Conservation (phyloP, 306 rosid genomes). For the Quercus cerris region DNA sequence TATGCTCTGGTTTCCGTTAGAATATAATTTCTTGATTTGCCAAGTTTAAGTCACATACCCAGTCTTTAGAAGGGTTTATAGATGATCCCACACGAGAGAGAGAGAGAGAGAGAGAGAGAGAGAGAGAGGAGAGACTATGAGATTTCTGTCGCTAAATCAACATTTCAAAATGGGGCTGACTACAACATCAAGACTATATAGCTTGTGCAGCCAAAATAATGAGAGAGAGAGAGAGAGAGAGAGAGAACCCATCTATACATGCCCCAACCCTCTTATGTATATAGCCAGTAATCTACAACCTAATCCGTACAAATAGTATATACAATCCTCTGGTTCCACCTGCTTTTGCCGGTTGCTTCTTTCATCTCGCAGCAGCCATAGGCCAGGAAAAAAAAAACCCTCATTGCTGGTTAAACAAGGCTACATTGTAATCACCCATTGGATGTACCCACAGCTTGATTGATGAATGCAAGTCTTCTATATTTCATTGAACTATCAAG, state of each 20-base stretch:
- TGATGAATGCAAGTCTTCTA: background rate
- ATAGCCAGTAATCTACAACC: background rate
- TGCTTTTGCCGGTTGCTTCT: background rate
- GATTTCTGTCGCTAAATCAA: background rate
- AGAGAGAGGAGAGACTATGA: background rate
- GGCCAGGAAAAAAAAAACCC: background rate
- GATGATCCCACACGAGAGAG: no score
- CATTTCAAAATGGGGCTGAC: background rate
- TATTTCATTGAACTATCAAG: background rate
- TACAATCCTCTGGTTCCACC: background rate
- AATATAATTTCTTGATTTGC: background rate
- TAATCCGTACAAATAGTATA: conserved; percentile 8
- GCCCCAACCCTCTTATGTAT: background rate
- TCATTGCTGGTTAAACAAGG: background rate
- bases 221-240: background rate
- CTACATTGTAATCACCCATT: background rate
- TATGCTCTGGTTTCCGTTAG: background rate
- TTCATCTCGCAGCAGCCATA: background rate
- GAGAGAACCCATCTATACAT: background rate
- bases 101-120: background rate
- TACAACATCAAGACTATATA: background rate
- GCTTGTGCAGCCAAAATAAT: background rate
- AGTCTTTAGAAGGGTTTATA: background rate
- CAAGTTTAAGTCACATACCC: no score
- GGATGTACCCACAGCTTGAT: background rate